Conservation (phyloP, 1,284 basidiomycete species). For the Fomitopsis pinicola region DNA sequence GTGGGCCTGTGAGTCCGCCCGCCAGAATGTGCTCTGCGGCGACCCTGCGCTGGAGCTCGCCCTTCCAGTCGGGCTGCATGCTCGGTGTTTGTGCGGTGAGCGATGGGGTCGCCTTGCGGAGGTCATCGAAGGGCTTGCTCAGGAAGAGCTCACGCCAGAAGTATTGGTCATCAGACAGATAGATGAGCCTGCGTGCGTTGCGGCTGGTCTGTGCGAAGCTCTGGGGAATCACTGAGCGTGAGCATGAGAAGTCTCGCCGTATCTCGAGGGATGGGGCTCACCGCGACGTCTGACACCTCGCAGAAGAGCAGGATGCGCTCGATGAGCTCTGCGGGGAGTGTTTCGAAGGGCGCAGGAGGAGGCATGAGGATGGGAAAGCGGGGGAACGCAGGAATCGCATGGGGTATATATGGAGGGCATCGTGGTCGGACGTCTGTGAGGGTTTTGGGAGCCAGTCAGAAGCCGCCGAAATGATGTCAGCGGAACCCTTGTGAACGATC, state of each 20-base stretch:
- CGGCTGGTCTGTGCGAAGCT: slow-evolving; percentile 51
- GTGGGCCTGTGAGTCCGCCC: slow-evolving; percentile 22
- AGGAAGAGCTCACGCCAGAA: slow-evolving; percentile 65
- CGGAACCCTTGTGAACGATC: neutral
- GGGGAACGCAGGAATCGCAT: neutral
- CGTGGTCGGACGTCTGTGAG: neutral
- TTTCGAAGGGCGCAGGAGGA: slow-evolving; percentile 8
- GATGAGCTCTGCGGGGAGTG: slow-evolving; percentile 50
- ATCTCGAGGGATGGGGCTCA: slow-evolving; percentile 8
- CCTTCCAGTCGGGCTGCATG: slow-evolving; percentile 24
- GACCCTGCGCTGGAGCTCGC: slow-evolving; percentile 28
- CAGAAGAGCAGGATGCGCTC: slow-evolving; percentile 52
- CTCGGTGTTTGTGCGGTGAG: neutral
- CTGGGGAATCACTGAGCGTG: slow-evolving; percentile 3
- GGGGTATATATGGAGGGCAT: slow-evolving; percentile 1
- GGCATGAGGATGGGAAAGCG: neutral
- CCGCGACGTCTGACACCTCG: slow-evolving; percentile 48
- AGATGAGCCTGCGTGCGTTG: slow-evolving; percentile 42
- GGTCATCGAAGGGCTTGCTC: slow-evolving; percentile 53
- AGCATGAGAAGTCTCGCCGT: neutral
- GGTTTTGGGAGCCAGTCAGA: neutral
- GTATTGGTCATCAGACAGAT: slow-evolving; percentile 45
- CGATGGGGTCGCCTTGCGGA: slow-evolving; percentile 28
- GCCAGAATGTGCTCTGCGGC: slow-evolving; percentile 20
- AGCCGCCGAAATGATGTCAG: neutral